These are phyloP conservation scores for Anisodus acutangulus DNA, from an alignment of 257 asterid species.

Conservation along the genomic window DNA sequence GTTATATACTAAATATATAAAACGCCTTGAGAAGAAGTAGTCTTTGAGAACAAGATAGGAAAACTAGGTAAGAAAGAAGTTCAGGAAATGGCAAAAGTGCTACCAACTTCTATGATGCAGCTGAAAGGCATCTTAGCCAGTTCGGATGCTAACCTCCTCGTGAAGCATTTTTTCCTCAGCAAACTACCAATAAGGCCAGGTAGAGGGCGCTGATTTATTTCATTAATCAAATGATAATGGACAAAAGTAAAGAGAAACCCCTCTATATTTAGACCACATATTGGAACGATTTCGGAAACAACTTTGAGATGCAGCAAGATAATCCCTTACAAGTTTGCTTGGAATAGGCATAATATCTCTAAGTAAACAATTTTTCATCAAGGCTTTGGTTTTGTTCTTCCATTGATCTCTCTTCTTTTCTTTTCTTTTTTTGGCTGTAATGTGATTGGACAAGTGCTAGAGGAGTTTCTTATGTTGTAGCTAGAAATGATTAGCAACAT, in stretches of 20 bases:
- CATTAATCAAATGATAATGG: neutral
- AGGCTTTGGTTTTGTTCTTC: neutral
- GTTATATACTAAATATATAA: neutral
- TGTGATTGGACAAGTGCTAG: neutral
- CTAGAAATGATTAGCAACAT: neutral
- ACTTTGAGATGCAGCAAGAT: neutral
- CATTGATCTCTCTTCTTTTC: neutral
- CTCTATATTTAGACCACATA: neutral
- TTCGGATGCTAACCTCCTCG: neutral
- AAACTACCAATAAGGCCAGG: neutral
- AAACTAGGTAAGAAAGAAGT: neutral
- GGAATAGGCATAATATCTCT: neutral
- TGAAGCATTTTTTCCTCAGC: neutral
- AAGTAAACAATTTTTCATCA: neutral
- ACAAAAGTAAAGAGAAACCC: neutral
- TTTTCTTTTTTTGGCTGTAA: no score
- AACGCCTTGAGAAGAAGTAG: neutral
- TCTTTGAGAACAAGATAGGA: neutral
- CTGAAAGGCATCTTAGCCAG: neutral
- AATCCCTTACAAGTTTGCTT: neutral
- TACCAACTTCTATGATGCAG: neutral
- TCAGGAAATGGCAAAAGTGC: neutral
- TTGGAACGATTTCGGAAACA: neutral
- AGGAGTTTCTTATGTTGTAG: neutral
- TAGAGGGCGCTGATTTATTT: neutral